These are phyloP conservation scores for Graphiopsis chlorocephala DNA, from an alignment of 2,329 filamentous ascomycete species.

Conservation along the genomic window DNA sequence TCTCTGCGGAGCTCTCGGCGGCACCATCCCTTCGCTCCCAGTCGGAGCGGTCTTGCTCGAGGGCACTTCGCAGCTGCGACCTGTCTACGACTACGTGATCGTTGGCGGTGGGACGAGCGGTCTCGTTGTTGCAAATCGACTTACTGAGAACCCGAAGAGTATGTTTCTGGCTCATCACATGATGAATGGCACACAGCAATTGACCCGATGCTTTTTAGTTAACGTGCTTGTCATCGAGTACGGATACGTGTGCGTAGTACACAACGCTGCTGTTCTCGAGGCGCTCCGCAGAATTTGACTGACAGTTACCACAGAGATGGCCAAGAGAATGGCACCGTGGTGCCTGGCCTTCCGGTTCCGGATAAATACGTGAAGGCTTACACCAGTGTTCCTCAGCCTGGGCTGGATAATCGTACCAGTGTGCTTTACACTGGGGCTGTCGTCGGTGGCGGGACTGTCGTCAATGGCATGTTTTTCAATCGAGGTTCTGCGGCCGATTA, in stretches of 20 bases:
- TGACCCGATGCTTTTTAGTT: neutral
- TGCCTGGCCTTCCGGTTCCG: constrained; percentile 13
- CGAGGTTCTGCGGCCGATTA: constrained; percentile 32
- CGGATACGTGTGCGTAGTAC: neutral
- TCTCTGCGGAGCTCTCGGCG: neutral
- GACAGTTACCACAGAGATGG: constrained; percentile 12
- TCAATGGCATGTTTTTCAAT: constrained; percentile 42
- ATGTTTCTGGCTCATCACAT: neutral
- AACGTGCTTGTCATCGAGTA: constrained; percentile 17
- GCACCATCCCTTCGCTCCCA: neutral
- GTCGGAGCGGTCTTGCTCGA: neutral
- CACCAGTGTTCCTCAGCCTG: constrained; percentile 41
- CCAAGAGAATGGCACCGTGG: constrained; percentile 5
- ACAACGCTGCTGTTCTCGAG: neutral
- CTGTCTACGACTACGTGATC: constrained; percentile 30
- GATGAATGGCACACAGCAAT: neutral
- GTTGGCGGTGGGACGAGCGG: constrained; percentile 32
- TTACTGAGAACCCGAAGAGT: constrained; percentile 29
- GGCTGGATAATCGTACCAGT: constrained; percentile 41
- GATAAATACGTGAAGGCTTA: constrained; percentile 36
- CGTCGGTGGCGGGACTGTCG: constrained; percentile 47
- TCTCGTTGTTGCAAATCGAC: constrained; percentile 30
- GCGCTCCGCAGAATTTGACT: constrained; percentile 11
- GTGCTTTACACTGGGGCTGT: constrained; percentile 48
- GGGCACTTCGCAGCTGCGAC: neutral